Conservation (phyloP, 2,329 filamentous ascomycete genomes). For the Xylariaceae sp. region DNA sequence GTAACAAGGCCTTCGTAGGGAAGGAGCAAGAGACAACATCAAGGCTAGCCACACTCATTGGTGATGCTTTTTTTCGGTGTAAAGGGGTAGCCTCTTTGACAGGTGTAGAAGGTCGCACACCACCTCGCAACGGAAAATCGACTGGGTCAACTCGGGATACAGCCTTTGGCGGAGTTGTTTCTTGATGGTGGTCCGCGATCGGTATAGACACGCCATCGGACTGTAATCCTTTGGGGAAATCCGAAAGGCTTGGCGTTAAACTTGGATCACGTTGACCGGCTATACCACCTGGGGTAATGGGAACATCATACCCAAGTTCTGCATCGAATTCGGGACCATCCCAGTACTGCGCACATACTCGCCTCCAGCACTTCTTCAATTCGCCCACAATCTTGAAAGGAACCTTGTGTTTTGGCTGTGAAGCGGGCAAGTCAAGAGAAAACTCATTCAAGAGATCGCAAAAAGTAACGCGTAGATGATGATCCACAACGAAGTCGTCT, state of each 20-base stretch:
- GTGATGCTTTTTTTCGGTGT: constrained; percentile 43
- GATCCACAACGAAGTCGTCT: constrained; percentile 82
- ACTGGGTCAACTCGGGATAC: constrained; percentile 43
- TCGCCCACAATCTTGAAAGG: constrained; percentile 84
- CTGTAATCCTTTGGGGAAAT: constrained; percentile 41
- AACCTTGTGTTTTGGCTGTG: constrained; percentile 43
- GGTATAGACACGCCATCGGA: constrained; percentile 38
- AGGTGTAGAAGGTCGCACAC: constrained; percentile 44
- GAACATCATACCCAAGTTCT: constrained; percentile 56
- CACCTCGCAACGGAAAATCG: constrained; percentile 41
- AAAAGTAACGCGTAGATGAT: constrained; percentile 68
- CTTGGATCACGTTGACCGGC: constrained; percentile 54
- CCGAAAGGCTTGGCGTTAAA: constrained; percentile 52
- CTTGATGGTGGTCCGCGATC: constrained; percentile 25
- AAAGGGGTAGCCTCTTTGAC: constrained; percentile 33
- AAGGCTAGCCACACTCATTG: constrained; percentile 53
- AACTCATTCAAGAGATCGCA: constrained; percentile 74
- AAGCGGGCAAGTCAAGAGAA: constrained; percentile 48
- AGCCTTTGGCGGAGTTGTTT: constrained; percentile 43
- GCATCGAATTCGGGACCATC: constrained; percentile 63
- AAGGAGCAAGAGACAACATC: constrained; percentile 61
- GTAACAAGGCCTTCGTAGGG: constrained; percentile 45
- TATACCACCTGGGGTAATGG: constrained; percentile 72
- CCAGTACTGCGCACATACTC: constrained; percentile 87
- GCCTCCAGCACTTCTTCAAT: constrained; percentile 94